Evolutionary conservation across 78 protist species (phyloP).

Genomic region (Polysphondylium violaceum): DNA sequence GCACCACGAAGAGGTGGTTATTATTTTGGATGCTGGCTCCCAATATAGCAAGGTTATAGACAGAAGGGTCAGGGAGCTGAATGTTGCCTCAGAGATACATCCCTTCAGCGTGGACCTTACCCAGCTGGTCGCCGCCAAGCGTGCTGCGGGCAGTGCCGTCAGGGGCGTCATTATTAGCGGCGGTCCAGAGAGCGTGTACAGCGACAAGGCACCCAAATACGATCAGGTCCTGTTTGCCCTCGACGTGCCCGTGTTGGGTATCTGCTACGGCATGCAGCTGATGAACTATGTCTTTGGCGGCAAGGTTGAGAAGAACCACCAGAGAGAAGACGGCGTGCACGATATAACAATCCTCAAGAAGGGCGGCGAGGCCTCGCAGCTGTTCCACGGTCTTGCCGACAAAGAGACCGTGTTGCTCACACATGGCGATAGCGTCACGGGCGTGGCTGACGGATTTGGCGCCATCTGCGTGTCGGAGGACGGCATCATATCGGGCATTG

Average conservation of each 20-base stretch:
- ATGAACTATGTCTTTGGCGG: slow-evolving; percentile 88
- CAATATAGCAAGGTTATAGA: slow-evolving; percentile 96
- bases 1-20: slow-evolving; percentile 70
- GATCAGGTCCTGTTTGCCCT: slow-evolving; percentile 78
- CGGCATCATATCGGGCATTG: slow-evolving; percentile 77
- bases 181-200: slow-evolving; percentile 93
- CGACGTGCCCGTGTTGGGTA: slow-evolving; percentile 93
- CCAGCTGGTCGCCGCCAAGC: neutral
- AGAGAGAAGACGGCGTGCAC: slow-evolving; percentile 94
- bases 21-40: slow-evolving; percentile 91
- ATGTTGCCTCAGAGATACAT: slow-evolving; percentile 90
- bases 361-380: neutral
- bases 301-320: slow-evolving; percentile 82
- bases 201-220: slow-evolving; percentile 87
- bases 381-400: slow-evolving; percentile 78
- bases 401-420: slow-evolving; percentile 90
- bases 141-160: neutral
- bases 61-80: slow-evolving; percentile 94
- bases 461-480: slow-evolving; percentile 54
- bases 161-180: slow-evolving; percentile 93
- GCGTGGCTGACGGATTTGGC: slow-evolving; percentile 84
- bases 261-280: slow-evolving; percentile 98
- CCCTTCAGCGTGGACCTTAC: slow-evolving; percentile 70
- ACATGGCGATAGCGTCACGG: slow-evolving; percentile 95
- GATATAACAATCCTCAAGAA: slow-evolving; percentile 4